Evolutionary conservation across 2,329 filamentous ascomycete genomes (phyloP).

Genomic region (Colletotrichum salicis): DNA sequence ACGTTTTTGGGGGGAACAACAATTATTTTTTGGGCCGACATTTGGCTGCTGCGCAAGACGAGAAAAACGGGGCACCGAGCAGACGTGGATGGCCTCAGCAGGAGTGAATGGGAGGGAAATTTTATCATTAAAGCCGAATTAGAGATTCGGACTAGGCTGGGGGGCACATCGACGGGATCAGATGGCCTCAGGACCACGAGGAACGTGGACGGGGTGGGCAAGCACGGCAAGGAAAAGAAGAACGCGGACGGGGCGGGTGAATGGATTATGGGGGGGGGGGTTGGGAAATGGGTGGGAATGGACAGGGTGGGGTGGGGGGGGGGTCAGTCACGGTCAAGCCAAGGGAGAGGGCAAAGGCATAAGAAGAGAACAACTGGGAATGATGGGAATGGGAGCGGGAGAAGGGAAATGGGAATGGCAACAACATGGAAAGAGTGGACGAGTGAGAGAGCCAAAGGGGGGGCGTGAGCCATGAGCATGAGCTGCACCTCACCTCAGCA

Average conservation of each 20-base stretch:
- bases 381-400: constrained; percentile 33
- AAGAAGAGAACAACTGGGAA: constrained; percentile 20
- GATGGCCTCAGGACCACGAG: constrained; percentile 36
- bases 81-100: constrained; percentile 36
- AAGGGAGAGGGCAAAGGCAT: constrained; percentile 10
- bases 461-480: constrained; percentile 6
- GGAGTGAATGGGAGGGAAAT: constrained; percentile 46
- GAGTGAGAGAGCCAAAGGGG: constrained; percentile 35
- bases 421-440: constrained; percentile 36
- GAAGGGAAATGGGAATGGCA: constrained; percentile 38
- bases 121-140: constrained; percentile 45
- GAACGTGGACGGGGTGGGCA: constrained; percentile 37
- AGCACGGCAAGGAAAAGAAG: not conserved
- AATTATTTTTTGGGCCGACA: constrained; percentile 52
- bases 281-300: constrained; percentile 15
- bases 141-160: constrained; percentile 35
- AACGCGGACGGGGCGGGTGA: constrained; percentile 11
- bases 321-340: constrained; percentile 2
- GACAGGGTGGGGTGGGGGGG: constrained; percentile 20
- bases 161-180: constrained; percentile 35
- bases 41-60: constrained; percentile 48
- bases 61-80: constrained; percentile 60
- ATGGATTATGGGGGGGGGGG: not conserved
- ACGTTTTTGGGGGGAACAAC: constrained; percentile 58
- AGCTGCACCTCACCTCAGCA: constrained; percentile 6